Conservation (phyloP, 1,284 basidiomycete genomes). For the Trichosporon coremiiforme region DNA sequence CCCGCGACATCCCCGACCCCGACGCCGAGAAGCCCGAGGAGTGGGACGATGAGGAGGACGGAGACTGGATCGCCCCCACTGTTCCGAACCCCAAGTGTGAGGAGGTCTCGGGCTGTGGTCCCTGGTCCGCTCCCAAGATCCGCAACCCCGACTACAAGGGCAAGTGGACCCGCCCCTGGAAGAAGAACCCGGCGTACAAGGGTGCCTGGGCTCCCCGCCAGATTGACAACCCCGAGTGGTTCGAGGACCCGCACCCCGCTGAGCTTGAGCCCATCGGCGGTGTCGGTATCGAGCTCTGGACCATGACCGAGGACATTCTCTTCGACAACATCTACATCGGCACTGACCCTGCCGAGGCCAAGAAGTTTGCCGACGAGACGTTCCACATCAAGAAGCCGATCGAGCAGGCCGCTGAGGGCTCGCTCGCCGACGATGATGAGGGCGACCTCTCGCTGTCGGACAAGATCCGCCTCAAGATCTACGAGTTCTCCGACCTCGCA, state of each 20-base stretch:
- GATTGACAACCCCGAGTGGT: slow-evolving; percentile 91
- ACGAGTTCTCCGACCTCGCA: slow-evolving; percentile 53
- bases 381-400: slow-evolving; percentile 72
- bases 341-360: slow-evolving; percentile 79
- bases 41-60: slow-evolving; percentile 99
- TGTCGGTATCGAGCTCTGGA: slow-evolving; percentile 96
- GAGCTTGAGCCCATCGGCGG: slow-evolving; percentile 88
- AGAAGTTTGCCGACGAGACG: slow-evolving; percentile 76
- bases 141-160: slow-evolving; percentile 92
- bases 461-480: slow-evolving; percentile 50
- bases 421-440: slow-evolving; percentile 61
- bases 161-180: slow-evolving; percentile 90
- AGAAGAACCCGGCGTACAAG: slow-evolving; percentile 97
- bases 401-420: slow-evolving; percentile 57
- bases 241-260: slow-evolving; percentile 82
- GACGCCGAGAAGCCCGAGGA: slow-evolving; percentile 97
- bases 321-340: slow-evolving; percentile 91
- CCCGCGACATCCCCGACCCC: slow-evolving; percentile 80
- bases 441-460: slow-evolving; percentile 42
- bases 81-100: slow-evolving; percentile 87
- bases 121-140: slow-evolving; percentile 84
- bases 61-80: slow-evolving; percentile 92
- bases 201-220: slow-evolving; percentile 90
- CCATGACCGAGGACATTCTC: slow-evolving; percentile 96
- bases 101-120: slow-evolving; percentile 88